Evolutionary conservation across 345 rosid species (phyloP).

Genomic region (Odontarrhena argentea): DNA sequence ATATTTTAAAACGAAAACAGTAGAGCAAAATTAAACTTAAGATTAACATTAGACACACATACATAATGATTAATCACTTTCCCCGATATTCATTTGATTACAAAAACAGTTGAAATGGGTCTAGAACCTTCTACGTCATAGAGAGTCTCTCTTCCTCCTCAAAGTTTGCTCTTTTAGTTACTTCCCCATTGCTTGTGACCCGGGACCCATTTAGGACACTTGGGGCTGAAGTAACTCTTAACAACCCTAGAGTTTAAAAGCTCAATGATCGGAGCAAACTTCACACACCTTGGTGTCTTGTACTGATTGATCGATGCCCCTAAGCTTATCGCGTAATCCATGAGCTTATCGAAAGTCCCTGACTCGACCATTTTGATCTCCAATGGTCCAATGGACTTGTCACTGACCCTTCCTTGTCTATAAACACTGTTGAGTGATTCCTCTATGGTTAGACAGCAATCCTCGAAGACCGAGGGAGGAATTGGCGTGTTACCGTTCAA

Average conservation of each 20-base stretch:
- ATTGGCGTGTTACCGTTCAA: slow-evolving; percentile 69
- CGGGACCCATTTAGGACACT: slow-evolving; percentile 92
- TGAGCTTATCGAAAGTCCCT: slow-evolving; percentile 95
- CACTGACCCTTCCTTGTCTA: slow-evolving; percentile 84
- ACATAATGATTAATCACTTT: slow-evolving; percentile 28
- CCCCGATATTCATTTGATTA: slow-evolving; percentile 38
- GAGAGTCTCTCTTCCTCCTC: slow-evolving; percentile 26
- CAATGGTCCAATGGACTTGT: slow-evolving; percentile 88
- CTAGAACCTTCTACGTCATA: slow-evolving; percentile 37
- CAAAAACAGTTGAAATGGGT: slow-evolving; percentile 45
- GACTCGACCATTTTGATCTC: slow-evolving; percentile 87
- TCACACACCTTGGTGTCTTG: slow-evolving; percentile 96
- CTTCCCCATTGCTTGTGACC: slow-evolving; percentile 85
- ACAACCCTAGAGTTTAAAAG: slow-evolving; percentile 76
- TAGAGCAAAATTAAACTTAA: slow-evolving; percentile 36
- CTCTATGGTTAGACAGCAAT: slow-evolving; percentile 87
- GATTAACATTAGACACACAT: slow-evolving; percentile 43
- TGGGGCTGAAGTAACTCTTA: slow-evolving; percentile 71
- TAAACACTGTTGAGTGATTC: slow-evolving; percentile 94
- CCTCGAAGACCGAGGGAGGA: slow-evolving; percentile 89
- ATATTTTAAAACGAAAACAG: slow-evolving; percentile 31
- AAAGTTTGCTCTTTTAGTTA: slow-evolving; percentile 34
- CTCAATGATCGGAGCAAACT: slow-evolving; percentile 89
- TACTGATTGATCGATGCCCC: slow-evolving; percentile 97
- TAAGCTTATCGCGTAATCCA: slow-evolving; percentile 91